These are phyloP conservation scores for Hansenula sp. DNA, from an alignment of 1,139 yeast species.

Conservation along the genomic window DNA sequence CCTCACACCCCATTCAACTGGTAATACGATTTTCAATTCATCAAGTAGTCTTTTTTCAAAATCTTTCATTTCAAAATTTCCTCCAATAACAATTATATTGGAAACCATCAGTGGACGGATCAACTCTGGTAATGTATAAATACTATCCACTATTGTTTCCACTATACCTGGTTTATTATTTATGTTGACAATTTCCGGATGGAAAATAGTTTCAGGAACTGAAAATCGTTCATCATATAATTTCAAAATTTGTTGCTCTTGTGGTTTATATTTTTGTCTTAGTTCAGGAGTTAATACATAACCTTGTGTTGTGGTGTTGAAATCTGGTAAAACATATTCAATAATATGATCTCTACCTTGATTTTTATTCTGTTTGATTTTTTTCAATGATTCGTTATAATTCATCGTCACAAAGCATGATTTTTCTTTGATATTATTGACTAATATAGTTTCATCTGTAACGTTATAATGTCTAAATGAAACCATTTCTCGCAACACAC, in stretches of 20 bases:
- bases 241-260: constrained; percentile 61
- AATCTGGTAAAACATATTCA: constrained; percentile 84
- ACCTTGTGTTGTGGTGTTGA: constrained; percentile 72
- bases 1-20: constrained; percentile 62
- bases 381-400: constrained; percentile 54
- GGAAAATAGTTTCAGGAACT: constrained; percentile 82
- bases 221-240: constrained; percentile 83
- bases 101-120: constrained; percentile 74
- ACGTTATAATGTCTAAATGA: constrained; percentile 93
- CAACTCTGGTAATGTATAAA: constrained; percentile 70
- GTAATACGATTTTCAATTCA: constrained; percentile 64
- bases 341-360: constrained; percentile 32
- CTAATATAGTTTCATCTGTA: constrained; percentile 82
- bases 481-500: constrained; percentile 75
- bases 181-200: constrained; percentile 81
- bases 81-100: constrained; percentile 81
- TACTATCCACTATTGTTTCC: constrained; percentile 69
- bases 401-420: constrained; percentile 72
- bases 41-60: constrained; percentile 55
- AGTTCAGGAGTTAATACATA: constrained; percentile 44
- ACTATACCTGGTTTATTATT: constrained; percentile 66
- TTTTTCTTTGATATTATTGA: constrained; percentile 81
- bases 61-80: constrained; percentile 69
- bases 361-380: constrained; percentile 24
- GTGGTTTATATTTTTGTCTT: constrained; percentile 27